Base-by-base conservation (phyloP, 2,329 filamentous ascomycete species). In the Ophiosphaerella herpotricha region DNA sequence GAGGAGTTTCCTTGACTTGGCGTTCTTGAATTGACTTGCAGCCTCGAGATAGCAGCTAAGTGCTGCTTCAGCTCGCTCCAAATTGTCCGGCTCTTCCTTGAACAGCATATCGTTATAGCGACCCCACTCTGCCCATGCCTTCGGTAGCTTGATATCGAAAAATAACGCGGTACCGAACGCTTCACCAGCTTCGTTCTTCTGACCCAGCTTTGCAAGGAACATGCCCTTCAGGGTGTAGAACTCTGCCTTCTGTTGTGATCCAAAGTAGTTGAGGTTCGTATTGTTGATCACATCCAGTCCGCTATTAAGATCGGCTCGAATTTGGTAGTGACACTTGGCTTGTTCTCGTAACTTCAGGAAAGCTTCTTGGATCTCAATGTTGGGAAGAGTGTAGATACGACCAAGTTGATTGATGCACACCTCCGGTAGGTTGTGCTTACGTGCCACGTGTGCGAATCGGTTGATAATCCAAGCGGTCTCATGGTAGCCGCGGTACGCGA, bases 401-500 rank as follows among this genome's bases (percentile, higher is more conserved):
- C 93, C 96, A 16, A 99, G 83, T 70, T 99, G 94, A 58, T 85
- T 93, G 75, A 99, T 97, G 77, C 95, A 99, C 26, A 99, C 94
- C 57, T 99, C 94, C 0, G 92, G 90, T 62, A 99, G 85, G 62
- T 90, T 93, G 74, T 99, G 94, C 78, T 99, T 99, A 49, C 94
- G 87, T 40, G 94, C 94, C 36, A 99, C 94, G 70, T 99, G 94
- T 1, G 94, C 95, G 67, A 99, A 99, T 14, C 94, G 85, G 73
- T 99, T 99, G 75, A 99, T 99, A 62, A 99, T 99, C 94, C 94
- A 99, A 2, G 94, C 94, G 11, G 94, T 99, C 77, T 99, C 94
- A 66, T 99, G 94, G 70, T 96, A 99, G 23, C 94, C 94, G 38
- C 94, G 86, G 71, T 99, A 99, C 0, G 94, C 94, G 72, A 94